phyloP scores from a whole-genome alignment of 805 yeast species.

The Barnettozyma pratensis region DNA sequence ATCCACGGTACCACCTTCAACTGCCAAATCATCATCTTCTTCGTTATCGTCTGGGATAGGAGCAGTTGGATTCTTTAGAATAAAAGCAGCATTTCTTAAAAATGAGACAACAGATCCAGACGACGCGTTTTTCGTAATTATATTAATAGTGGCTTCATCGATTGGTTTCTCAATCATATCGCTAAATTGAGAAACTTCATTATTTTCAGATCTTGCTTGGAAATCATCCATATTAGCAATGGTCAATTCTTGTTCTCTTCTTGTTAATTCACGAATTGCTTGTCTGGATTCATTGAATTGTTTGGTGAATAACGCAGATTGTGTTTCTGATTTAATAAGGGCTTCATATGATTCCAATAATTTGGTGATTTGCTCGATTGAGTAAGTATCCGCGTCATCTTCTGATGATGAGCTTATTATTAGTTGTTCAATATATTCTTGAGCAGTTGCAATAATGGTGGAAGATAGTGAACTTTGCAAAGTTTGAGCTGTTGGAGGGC shows the following conservation, averaged over 20 bases:
- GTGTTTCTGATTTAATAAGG: constrained; percentile 13
- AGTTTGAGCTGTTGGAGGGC: background rate
- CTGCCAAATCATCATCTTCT: constrained; percentile 56
- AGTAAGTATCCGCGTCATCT: background rate
- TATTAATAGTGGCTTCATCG: background rate
- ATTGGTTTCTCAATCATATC: background rate
- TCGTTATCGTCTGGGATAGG: constrained; percentile 60
- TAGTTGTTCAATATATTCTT: background rate
- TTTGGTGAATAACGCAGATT: constrained; percentile 9
- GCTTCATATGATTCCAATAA: constrained; percentile 15
- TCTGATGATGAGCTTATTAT: background rate
- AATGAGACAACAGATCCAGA: constrained; percentile 3
- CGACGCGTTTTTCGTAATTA: background rate
- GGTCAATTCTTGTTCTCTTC: constrained; percentile 11
- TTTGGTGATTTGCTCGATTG: background rate
- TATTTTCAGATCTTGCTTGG: background rate
- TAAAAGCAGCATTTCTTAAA: constrained; percentile 39
- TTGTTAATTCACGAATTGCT: background rate
- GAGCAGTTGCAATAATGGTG: background rate
- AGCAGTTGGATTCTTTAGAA: constrained; percentile 54
- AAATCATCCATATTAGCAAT: constrained; percentile 10
- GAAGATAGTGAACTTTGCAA: no score
- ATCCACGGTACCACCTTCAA: constrained; percentile 69
- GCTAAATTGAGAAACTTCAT: background rate
- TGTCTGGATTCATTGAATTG: constrained; percentile 14